Evolutionary conservation across 108 stramenopile species (phyloP).

Genomic region (Pseudonitzschia multiseries): DNA sequence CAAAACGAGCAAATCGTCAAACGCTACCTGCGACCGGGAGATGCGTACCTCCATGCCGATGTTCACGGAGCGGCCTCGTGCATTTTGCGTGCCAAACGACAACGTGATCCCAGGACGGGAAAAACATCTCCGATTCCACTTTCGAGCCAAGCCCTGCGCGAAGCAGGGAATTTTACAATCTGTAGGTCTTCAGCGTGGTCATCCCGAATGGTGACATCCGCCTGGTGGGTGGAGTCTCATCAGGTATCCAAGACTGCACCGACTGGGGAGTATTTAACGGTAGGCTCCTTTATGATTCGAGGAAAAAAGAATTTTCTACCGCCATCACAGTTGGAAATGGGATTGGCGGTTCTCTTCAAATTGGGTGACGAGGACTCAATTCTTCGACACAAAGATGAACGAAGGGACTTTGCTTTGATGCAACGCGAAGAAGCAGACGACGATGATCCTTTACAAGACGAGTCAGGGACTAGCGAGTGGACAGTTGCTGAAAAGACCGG

Average conservation of each 20-base stretch:
- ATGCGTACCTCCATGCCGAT: conserved; percentile 98
- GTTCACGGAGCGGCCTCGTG: conserved; percentile 94
- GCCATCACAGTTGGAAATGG: conserved; percentile 91
- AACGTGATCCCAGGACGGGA: conserved; percentile 39
- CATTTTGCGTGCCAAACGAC: conserved; percentile 84
- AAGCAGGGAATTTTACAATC: conserved; percentile 88
- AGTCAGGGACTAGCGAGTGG: not conserved
- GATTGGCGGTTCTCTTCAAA: conserved; percentile 89
- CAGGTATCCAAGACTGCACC: conserved; percentile 97
- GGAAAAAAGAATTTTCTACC: conserved; percentile 96
- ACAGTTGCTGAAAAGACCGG: conserved; percentile 2
- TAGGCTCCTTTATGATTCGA: conserved; percentile 96
- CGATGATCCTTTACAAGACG: not conserved
- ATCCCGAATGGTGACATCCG: conserved; percentile 85
- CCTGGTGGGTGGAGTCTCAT: conserved; percentile 94
- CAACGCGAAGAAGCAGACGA: conserved; percentile 45
- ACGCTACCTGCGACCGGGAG: conserved; percentile 92
- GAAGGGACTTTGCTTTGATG: conserved; percentile 79
- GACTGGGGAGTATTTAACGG: conserved; percentile 94
- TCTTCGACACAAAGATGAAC: conserved; percentile 87
- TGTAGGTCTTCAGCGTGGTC: conserved; percentile 93
- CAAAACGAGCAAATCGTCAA: conserved; percentile 95
- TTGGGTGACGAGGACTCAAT: conserved; percentile 87
- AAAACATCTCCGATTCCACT: conserved; percentile 73
- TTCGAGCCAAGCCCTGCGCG: conserved; percentile 77